Evolutionary conservation across 1,284 basidiomycete species (phyloP).

Genomic region (Hemileccinum hortonii): DNA sequence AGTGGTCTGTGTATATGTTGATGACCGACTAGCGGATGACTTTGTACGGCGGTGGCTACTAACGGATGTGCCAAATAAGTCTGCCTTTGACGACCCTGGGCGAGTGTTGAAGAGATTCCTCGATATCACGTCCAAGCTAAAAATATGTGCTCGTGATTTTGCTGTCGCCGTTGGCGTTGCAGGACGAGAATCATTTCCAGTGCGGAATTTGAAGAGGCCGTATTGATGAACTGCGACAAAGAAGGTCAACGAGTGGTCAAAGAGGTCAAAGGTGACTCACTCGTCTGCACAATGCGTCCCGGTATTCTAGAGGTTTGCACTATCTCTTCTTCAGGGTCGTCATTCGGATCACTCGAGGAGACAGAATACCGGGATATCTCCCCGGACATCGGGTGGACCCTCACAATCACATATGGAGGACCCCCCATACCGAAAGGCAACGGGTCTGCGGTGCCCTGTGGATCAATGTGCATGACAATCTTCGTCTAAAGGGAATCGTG

Average conservation of each 20-base stretch:
- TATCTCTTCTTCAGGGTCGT: conserved; percentile 77
- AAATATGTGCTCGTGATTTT: conserved; percentile 76
- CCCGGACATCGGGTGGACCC: conserved; percentile 78
- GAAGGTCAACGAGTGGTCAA: conserved; percentile 6
- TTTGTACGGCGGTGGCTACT: conserved; percentile 57
- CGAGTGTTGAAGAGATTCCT: conserved; percentile 69
- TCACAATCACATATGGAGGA: conserved; percentile 71
- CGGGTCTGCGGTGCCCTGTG: conserved; percentile 67
- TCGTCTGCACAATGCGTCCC: conserved; percentile 73
- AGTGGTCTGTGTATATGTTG: conserved; percentile 63
- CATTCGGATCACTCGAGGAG: conserved; percentile 66
- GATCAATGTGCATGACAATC: conserved; percentile 81
- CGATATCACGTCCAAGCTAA: conserved; percentile 82
- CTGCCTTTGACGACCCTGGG: conserved; percentile 59
- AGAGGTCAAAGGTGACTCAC: conserved; percentile 44
- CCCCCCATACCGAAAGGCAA: conserved; percentile 68
- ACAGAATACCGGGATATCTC: conserved; percentile 77
- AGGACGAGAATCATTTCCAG: conserved; percentile 71
- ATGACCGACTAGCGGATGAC: conserved; percentile 68
- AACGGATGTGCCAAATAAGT: conserved; percentile 69
- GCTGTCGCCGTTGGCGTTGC: conserved; percentile 71
- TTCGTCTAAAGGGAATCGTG: conserved; percentile 61
- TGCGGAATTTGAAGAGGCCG: conserved; percentile 82
- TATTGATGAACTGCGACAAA: conserved; percentile 71
- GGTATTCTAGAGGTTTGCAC: conserved; percentile 76